phyloP scores from a whole-genome alignment of 2,329 filamentous ascomycete genomes.

The Alternaria sp. region DNA sequence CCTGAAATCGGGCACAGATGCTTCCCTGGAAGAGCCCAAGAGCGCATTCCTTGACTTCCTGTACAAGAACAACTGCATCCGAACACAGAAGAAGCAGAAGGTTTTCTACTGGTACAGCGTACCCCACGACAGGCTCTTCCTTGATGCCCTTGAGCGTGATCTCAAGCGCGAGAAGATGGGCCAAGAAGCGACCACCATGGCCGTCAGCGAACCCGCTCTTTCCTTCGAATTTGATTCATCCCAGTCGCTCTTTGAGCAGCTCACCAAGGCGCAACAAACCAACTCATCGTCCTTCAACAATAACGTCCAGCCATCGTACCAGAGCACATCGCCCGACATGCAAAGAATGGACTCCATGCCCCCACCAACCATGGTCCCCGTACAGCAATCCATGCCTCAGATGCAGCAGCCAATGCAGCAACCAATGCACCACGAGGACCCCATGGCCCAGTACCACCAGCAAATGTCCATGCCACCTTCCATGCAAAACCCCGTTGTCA shows the following conservation, averaged over 20 bases:
- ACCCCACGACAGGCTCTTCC: constrained; percentile 94
- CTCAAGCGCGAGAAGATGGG: constrained; percentile 99
- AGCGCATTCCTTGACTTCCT: constrained; percentile 97
- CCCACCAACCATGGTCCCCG: constrained; percentile 80
- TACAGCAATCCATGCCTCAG: constrained; percentile 32
- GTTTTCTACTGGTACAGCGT: constrained; percentile 99
- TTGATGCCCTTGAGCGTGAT: constrained; percentile 95
- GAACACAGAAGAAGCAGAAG: constrained; percentile 99
- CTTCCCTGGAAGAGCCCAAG: constrained; percentile 97
- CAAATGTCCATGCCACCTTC: constrained; percentile 76
- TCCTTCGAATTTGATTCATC: constrained; percentile 99
- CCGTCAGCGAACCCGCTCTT: constrained; percentile 93
- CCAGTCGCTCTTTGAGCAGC: constrained; percentile 97
- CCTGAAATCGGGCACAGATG: constrained; percentile 96
- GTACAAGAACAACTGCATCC: constrained; percentile 99
- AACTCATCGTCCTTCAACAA: constrained; percentile 96
- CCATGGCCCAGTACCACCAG: constrained; percentile 74
- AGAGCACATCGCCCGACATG: constrained; percentile 87
- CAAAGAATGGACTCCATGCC: constrained; percentile 93
- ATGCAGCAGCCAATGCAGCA: constrained; percentile 56
- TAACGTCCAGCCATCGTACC: constrained; percentile 68
- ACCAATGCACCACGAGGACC: constrained; percentile 66
- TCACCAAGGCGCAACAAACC: constrained; percentile 98
- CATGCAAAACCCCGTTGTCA: constrained; percentile 75
- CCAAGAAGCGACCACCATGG: constrained; percentile 95